Percentiles rank a stretch among this genome's conserved stretches.
Evolutionary conservation across 805 yeast genomes (phyloP).

Genomic region (Wickerhamiella bombiphila): DNA sequence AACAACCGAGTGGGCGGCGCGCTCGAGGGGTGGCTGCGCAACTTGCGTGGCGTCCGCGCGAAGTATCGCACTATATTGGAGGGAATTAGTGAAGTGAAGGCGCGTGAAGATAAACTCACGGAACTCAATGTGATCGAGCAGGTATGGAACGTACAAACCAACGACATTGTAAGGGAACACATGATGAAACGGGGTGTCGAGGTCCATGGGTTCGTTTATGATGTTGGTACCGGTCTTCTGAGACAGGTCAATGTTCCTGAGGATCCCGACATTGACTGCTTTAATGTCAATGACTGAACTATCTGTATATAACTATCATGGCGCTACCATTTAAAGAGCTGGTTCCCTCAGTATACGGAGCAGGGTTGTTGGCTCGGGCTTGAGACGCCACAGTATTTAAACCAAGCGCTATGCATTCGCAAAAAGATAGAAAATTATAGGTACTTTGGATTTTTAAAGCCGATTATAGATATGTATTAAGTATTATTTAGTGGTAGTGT

Average conservation of each 20-base stretch:
- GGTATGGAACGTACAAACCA: constrained; percentile 44
- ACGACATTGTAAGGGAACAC: constrained; percentile 57
- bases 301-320: no score
- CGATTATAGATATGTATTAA: no score
- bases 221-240: constrained; percentile 62
- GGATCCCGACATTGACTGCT: constrained; percentile 15
- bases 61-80: constrained; percentile 38
- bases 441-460: no score
- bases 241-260: constrained; percentile 29
- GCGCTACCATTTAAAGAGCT: no score
- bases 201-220: constrained; percentile 73
- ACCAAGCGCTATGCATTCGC: no score
- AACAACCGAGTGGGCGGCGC: constrained; percentile 51
- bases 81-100: constrained; percentile 35
- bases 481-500: no score
- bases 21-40: constrained; percentile 55
- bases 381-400: no score
- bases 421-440: no score
- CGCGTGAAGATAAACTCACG: constrained; percentile 46
- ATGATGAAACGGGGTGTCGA: constrained; percentile 46
- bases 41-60: constrained; percentile 54
- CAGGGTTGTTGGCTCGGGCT: no score
- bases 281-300: not conserved
- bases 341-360: no score
- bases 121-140: constrained; percentile 67